Evolutionary conservation across 805 yeast genomes (phyloP).

Genomic region (Teunomyces stri): DNA sequence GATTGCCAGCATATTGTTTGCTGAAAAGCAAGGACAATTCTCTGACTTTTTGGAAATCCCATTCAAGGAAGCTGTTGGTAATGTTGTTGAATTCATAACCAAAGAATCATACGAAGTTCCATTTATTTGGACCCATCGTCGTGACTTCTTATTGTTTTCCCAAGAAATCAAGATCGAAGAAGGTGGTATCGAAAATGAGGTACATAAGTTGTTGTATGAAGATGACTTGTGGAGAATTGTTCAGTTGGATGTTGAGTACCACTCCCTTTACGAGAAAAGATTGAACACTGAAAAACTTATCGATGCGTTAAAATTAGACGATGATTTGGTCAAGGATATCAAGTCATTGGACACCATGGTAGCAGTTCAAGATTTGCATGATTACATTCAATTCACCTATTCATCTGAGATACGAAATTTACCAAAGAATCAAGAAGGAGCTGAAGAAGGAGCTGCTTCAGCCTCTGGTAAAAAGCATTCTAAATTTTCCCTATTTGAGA

Average conservation of each 20-base stretch:
- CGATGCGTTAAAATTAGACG: conserved; percentile 53
- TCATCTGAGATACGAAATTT: conserved; percentile 56
- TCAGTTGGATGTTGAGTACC: conserved; percentile 83
- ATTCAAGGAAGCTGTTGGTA: conserved; percentile 67
- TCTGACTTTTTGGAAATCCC: conserved; percentile 43
- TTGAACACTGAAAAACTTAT: conserved; percentile 57
- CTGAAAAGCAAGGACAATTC: conserved; percentile 52
- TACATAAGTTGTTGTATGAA: conserved; percentile 59
- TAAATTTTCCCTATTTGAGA: conserved; percentile 61
- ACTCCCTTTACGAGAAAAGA: conserved; percentile 75
- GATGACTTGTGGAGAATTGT: conserved; percentile 93
- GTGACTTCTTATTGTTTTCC: conserved; percentile 74
- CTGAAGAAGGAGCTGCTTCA: conserved; percentile 12
- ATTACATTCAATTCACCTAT: conserved; percentile 73
- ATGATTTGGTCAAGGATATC: conserved; percentile 54
- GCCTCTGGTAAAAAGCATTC: conserved; percentile 49
- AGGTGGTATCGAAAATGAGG: conserved; percentile 32
- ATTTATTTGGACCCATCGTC: conserved; percentile 90
- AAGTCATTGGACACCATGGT: conserved; percentile 60
- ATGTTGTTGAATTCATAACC: conserved; percentile 67
- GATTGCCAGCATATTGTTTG: conserved; percentile 65
- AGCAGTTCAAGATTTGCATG: conserved; percentile 84
- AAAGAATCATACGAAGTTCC: conserved; percentile 88
- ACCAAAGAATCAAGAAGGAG: conserved; percentile 19
- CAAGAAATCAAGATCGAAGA: conserved; percentile 43